Base-by-base conservation (phyloP, 2,329 filamentous ascomycete genomes). In the Fusarium odoratissimum region DNA sequence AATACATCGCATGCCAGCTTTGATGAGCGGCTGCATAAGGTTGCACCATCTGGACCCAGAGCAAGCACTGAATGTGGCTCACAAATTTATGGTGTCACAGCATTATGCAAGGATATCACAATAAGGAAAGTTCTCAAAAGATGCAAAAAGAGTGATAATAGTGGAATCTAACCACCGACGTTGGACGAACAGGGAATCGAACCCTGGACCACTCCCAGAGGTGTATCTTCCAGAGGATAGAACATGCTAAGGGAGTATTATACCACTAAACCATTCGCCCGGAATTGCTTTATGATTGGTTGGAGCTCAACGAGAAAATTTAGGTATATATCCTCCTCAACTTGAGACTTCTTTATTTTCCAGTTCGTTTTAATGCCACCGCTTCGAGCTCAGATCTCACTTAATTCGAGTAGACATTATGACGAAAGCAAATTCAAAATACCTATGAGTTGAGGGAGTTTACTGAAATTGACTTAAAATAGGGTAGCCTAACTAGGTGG, bases 231-330 rank as follows among this genome's bases (percentile, higher is more conserved):
- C 40, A 16, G 8, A 38, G 7, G n/a, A 30, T 21, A 31, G 45
- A 58, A 57, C 37, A 55, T 70, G 66, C 67, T 70, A 70, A 70
- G 67, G 64, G 69, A 72, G 64, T 72, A 72, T 72, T 72, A 72
- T 72, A 69, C 69, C 69, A 72, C 69, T 72, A 72, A 72, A 73
- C 69, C 69, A 72, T 44, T 65, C 69, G 64, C 59, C 69, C 69
- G 14, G 28, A 35, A 33, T 40, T 31, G 40, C 25, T 23, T 44
- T 28, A 3, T 66, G 40, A 70, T 70, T 70, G 60, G 60, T 21
- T 65, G 13, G 23, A 1, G 1, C 0, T 12, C 0, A 0, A 0
- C 0, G 0, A 0, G 0, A 3, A 12, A 0, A 25, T 4, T 11
- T 0, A 1, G 2, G 1, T 11, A 6, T 0, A 19, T 19, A 35